These are phyloP conservation scores for Areca catechu DNA, from an alignment of 176 grass and related monocot genomes.

Conservation along the genomic window DNA sequence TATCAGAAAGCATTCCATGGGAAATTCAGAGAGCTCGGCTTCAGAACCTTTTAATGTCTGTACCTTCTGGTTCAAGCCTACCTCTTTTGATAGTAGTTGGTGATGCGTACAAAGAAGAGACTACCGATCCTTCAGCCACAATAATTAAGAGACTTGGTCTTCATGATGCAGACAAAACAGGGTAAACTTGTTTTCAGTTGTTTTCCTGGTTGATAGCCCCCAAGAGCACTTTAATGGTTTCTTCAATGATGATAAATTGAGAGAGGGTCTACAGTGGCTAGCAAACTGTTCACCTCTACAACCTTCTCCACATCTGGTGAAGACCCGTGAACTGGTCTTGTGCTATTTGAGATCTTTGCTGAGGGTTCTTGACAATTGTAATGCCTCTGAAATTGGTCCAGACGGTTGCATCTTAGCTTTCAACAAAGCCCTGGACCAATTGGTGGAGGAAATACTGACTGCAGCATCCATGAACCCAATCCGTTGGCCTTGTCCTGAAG, in stretches of 20 bases:
- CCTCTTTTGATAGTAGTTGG: conserved; percentile 71
- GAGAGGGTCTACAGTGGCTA: conserved; percentile 69
- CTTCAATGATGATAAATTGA: conserved; percentile 55
- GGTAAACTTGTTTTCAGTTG: conserved; percentile 39
- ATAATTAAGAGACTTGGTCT: conserved; percentile 56
- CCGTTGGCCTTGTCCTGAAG: conserved; percentile 63
- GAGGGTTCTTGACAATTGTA: conserved; percentile 24
- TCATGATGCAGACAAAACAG: conserved; percentile 26
- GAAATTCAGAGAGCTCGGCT: conserved; percentile 54
- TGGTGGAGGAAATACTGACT: conserved; percentile 35
- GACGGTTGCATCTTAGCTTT: conserved; percentile 57
- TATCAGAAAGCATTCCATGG: conserved; percentile 67
- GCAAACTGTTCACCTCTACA: conserved; percentile 43
- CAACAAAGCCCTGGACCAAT: conserved; percentile 51
- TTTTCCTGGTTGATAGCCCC: conserved; percentile 47
- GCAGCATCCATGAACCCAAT: conserved; percentile 39
- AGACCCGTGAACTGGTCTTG: conserved; percentile 44
- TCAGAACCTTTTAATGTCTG: conserved; percentile 38
- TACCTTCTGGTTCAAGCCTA: conserved; percentile 56
- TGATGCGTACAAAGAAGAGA: conserved; percentile 40
- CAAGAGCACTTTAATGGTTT: conserved; percentile 40
- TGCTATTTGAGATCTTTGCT: conserved; percentile 49
- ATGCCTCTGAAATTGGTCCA: conserved; percentile 40
- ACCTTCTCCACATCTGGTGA: conserved; percentile 46
- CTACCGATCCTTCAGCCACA: conserved; percentile 30